phyloP scores from a whole-genome alignment of 2,329 filamentous ascomycete species.

The Ophiostoma sp. region DNA sequence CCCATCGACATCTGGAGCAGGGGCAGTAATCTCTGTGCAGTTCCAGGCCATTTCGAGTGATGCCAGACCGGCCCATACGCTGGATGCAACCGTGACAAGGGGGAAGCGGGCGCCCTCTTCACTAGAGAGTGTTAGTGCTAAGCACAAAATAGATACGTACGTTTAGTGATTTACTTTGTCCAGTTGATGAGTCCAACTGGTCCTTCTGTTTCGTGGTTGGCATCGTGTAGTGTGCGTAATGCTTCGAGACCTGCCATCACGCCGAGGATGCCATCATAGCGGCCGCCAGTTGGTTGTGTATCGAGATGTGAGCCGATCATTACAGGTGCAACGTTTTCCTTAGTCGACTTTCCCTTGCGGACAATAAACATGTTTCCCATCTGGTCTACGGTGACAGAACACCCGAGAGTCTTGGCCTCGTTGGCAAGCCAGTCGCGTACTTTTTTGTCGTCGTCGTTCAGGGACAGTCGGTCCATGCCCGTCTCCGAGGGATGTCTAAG shows the following conservation, averaged over 20 bases:
- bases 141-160: neutral
- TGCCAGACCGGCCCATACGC: conserved; percentile 71
- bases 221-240: conserved; percentile 66
- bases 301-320: conserved; percentile 65
- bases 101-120: conserved; percentile 82
- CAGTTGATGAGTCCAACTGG: conserved; percentile 76
- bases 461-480: conserved; percentile 73
- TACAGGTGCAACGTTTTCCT: conserved; percentile 62
- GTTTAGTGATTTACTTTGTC: conserved; percentile 58
- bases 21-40: conserved; percentile 56
- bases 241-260: conserved; percentile 72
- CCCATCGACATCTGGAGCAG: conserved; percentile 42
- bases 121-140: conserved; percentile 39
- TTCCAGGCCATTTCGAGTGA: conserved; percentile 60
- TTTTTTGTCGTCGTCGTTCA: conserved; percentile 69
- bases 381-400: conserved; percentile 65
- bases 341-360: conserved; percentile 62
- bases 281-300: conserved; percentile 49
- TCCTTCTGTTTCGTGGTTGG: conserved; percentile 65
- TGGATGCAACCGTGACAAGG: conserved; percentile 69
- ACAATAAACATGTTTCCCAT: conserved; percentile 86
- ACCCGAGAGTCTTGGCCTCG: conserved; percentile 64
- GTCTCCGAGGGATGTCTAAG: conserved; percentile 49
- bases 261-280: conserved; percentile 78
- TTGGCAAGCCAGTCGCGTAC: conserved; percentile 74